Evolutionary conservation across 768 basidiomycete species (phyloP).

Genomic region (Trametopsis cervina): DNA sequence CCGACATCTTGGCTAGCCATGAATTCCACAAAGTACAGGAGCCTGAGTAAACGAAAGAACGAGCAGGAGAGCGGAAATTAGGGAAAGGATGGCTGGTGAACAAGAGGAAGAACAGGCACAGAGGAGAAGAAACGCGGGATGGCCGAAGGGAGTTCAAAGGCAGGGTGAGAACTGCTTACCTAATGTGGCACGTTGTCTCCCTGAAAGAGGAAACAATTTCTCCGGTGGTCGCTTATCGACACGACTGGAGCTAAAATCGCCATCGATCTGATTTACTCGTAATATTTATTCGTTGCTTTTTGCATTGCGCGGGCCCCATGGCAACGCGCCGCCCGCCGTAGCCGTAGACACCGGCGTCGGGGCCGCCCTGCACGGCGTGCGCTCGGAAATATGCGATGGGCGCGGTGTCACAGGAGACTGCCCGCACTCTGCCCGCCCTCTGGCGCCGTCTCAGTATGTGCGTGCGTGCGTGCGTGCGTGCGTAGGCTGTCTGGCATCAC

Average conservation of each 20-base stretch:
- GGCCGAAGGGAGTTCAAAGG: constrained; percentile 6
- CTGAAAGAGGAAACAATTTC: too few relatives aligned
- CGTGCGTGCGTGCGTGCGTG: too few relatives aligned
- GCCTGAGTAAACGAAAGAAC: constrained; percentile 10
- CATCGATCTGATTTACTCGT: constrained; percentile 10
- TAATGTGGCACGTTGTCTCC: constrained; percentile 6
- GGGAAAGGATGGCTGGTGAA: background rate
- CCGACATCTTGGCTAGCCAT: constrained; percentile 33
- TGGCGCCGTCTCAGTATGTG: too few relatives aligned
- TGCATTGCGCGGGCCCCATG: constrained; percentile 4
- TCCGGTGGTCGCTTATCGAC: constrained; percentile 10
- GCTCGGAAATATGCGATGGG: too few relatives aligned
- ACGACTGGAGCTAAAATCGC: constrained; percentile 7
- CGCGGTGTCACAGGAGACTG: too few relatives aligned
- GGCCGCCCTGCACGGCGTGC: too few relatives aligned
- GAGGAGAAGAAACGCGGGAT: constrained; percentile 9
- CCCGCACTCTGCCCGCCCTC: too few relatives aligned
- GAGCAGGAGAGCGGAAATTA: background rate
- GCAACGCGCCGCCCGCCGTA: constrained; percentile 12
- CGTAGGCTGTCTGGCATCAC: too few relatives aligned
- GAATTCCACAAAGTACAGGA: constrained; percentile 17
- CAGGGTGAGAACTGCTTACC: constrained; percentile 7
- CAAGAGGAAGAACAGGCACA: constrained; percentile 7
- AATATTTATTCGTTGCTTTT: too few relatives aligned
- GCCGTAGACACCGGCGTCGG: background rate